These are phyloP conservation scores for Annulohypoxylon moriforme DNA, from an alignment of 495 filamentous ascomycete species.

Conservation along the genomic window DNA sequence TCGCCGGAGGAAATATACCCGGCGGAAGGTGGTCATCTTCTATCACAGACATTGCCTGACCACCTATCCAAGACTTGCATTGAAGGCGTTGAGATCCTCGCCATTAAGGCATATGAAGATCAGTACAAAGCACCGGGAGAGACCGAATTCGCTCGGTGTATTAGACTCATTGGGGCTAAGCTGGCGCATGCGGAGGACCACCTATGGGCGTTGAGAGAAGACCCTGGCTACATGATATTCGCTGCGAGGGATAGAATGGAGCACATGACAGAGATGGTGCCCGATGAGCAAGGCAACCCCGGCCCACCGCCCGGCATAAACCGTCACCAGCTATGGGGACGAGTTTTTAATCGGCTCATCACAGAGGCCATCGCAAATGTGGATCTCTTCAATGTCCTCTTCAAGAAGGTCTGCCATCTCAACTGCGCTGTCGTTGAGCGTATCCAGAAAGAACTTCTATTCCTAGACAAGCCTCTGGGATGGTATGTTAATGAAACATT, in stretches of 20 bases:
- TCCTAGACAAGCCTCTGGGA: neutral
- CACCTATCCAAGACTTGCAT: constrained; percentile 41
- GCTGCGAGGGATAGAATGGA: constrained; percentile 51
- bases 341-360: neutral
- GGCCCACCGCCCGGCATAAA: constrained; percentile 38
- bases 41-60: constrained; percentile 43
- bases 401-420: neutral
- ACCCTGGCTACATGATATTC: constrained; percentile 63
- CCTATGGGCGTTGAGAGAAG: constrained; percentile 65
- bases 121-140: constrained; percentile 57
- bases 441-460: neutral
- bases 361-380: neutral
- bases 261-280: constrained; percentile 55
- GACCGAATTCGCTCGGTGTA: constrained; percentile 56
- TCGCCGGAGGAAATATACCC: constrained; percentile 9
- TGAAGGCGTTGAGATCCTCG: constrained; percentile 32
- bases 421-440: neutral
- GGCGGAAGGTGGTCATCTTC: neutral
- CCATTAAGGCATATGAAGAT: constrained; percentile 55
- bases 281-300: constrained; percentile 43
- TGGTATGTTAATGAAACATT: neutral
- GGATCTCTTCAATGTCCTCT: neutral
- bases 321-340: neutral
- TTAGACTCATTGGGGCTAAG: constrained; percentile 54
- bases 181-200: constrained; percentile 59